Base-by-base conservation (phyloP, 2,329 filamentous ascomycete genomes). In the Leptographium wingfieldii region DNA sequence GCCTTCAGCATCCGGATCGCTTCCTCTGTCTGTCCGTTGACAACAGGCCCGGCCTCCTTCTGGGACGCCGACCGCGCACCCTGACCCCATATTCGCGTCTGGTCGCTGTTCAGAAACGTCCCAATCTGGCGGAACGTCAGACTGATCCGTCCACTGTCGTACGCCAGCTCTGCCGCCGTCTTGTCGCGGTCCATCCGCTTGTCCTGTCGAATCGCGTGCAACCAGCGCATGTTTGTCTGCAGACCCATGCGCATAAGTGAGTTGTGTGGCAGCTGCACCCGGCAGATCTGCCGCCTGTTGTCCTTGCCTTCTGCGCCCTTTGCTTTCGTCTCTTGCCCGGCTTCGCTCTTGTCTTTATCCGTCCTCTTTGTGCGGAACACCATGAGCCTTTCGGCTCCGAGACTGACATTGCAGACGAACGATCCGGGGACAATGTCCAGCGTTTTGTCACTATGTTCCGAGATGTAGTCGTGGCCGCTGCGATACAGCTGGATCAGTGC, bases 401-500 rank as follows among this genome's bases (percentile, higher is more conserved):
- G 80, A 65, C 90, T 96, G 56, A 96, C 84, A 68, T 97, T 99
- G 65, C 92, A 90, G 65, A 99, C 95, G 62, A 80, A 92, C 29
- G 88, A 94, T 5, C 80, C 84, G 31, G 81, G 83, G 14, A 84
- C 85, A 60, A 99, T 94, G 70, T 99, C 94, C 29, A 99, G 77
- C 0, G 92, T 96, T 74, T 99, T 99, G 71, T 99, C 94, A 48
- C 90, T 95, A 69, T 99, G 94, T 69, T 99, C 94, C 0, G 90
- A 94, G 63, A 99, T 99, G 69, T 90, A 90, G 72, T 99, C 94
- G 55, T 83, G 84, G 3, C 92, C 90, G 65, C 81, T 80, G n/a
- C 94, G 88, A 69, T 99, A 99, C 61, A 91, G 82, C 69, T 99
- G 94, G 54, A 99, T 95, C 55, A 99, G 75, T 1, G 86, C 92